Base-by-base conservation (phyloP, 306 rosid genomes). In the Coriaria nepalensis region DNA sequence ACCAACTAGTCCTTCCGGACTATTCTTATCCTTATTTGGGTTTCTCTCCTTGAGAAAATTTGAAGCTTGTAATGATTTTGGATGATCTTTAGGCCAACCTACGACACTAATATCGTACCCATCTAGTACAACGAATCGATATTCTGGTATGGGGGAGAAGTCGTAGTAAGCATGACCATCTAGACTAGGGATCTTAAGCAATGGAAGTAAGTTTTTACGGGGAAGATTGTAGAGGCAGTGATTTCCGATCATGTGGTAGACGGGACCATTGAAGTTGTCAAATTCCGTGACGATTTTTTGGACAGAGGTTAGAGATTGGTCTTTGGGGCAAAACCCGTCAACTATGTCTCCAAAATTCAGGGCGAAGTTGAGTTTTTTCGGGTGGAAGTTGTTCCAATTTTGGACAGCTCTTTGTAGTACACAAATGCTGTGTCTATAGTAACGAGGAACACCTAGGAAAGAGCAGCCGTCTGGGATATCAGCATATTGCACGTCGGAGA, bases 211-310 rank as follows among this genome's bases (percentile, higher is more conserved):
- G 43, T 77, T 54, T 40, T 43, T 40, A 35, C 87, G 94, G 11
- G 95, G 95, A 52, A 90, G 95, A 70, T 90, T 90, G 71, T 85
- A 90, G 39, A 90, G 85, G 70, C 98, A 90, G 60, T 90, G 98
- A 52, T 90, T 90, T 47, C 98, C 98, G 50, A 90, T 67, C 74
- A 90, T 55, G 64, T 90, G 98, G 72, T 79, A 75, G 37, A 77
- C 79, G 2, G 73, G 72, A 50, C 95, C 95, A 32, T 53, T 43
- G 53, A 85, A 84, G 6, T 57, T 67, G 33, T 75, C 76, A 40
- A 84, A 85, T 65, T 81, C 83, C 9, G 49, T 48, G 9, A 61
- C 74, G 9, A 85, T 43, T 68, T 69, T 85, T 53, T 68, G 71
- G 34, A 85, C 87, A 10, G 87, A 61, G 34, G 33, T 47, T 37